phyloP scores from a whole-genome alignment of 2,329 filamentous ascomycete genomes.

The Bipolaris sorokiniana region DNA sequence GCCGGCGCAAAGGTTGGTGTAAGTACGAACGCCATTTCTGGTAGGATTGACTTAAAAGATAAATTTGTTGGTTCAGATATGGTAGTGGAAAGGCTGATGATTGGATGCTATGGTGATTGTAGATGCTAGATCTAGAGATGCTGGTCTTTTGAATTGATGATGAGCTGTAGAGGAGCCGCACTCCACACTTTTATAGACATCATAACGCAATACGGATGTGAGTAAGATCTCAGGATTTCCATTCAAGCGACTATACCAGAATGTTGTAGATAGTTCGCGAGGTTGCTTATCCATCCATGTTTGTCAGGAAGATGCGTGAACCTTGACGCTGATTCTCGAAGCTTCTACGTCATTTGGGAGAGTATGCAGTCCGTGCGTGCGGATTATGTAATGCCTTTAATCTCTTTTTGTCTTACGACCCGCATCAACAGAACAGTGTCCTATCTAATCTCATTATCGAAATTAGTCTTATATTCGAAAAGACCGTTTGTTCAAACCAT shows the following conservation, averaged over 20 bases:
- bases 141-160: slow-evolving; percentile 35
- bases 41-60: slow-evolving; percentile 5
- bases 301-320: slow-evolving; percentile 29
- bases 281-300: slow-evolving; percentile 34
- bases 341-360: slow-evolving; percentile 18
- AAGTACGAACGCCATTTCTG: slow-evolving; percentile 45
- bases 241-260: slow-evolving; percentile 38
- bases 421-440: neutral
- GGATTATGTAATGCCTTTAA: slow-evolving; percentile 30
- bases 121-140: slow-evolving; percentile 31
- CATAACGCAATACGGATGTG: slow-evolving; percentile 31
- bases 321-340: slow-evolving; percentile 36
- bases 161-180: slow-evolving; percentile 21
- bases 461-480: too few relatives aligned
- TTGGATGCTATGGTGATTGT: slow-evolving; percentile 27
- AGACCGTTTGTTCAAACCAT: neutral
- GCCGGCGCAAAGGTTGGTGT: slow-evolving; percentile 42
- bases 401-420: neutral
- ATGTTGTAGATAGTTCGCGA: slow-evolving; percentile 27
- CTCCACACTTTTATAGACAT: slow-evolving; percentile 44
- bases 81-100: slow-evolving; percentile 8
- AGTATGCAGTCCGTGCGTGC: slow-evolving; percentile 5
- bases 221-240: slow-evolving; percentile 40
- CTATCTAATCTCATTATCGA: too few relatives aligned
- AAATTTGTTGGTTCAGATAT: slow-evolving; percentile 4